These are phyloP conservation scores for Plantago elongata DNA, from an alignment of 257 asterid genomes.

Conservation along the genomic window DNA sequence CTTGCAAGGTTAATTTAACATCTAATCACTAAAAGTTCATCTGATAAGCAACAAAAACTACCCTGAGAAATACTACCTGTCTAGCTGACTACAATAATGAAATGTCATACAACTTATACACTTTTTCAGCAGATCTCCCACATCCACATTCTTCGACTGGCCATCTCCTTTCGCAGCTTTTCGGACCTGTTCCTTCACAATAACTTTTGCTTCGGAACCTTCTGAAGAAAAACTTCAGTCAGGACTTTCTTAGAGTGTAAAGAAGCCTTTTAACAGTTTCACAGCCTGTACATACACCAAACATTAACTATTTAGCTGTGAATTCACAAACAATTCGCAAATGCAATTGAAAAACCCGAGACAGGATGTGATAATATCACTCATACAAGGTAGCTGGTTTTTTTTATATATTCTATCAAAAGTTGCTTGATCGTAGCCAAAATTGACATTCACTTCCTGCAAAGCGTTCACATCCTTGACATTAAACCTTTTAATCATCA, in stretches of 20 bases:
- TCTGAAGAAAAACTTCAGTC: slow-evolving; percentile 14
- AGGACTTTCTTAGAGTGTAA: slow-evolving; percentile 15
- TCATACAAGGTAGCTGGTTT: too few species aligned
- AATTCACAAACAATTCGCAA: too few species aligned
- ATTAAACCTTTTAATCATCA: slow-evolving; percentile 22
- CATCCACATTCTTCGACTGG: too few species aligned
- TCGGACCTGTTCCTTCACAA: background rate
- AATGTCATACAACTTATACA: too few species aligned
- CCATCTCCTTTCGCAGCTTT: background rate
- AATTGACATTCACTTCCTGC: slow-evolving; percentile 26
- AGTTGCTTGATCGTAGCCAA: slow-evolving; percentile 28
- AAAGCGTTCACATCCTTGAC: slow-evolving; percentile 20
- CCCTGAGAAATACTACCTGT: too few species aligned
- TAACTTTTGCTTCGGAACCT: background rate
- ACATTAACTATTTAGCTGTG: background rate
- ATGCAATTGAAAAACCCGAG: too few species aligned
- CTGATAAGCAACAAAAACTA: too few species aligned
- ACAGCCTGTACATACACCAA: slow-evolving; percentile 9
- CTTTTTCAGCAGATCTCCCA: too few species aligned
- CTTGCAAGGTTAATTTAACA: too few species aligned
- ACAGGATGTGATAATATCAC: too few species aligned
- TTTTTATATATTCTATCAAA: background rate
- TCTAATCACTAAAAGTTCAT: too few species aligned
- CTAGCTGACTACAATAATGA: too few species aligned
- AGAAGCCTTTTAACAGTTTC: slow-evolving; percentile 18